Percentiles rank a stretch among this genome's conserved stretches.
phyloP scores from a whole-genome alignment of 2,329 filamentous ascomycete species.

The Apiospora marii region DNA sequence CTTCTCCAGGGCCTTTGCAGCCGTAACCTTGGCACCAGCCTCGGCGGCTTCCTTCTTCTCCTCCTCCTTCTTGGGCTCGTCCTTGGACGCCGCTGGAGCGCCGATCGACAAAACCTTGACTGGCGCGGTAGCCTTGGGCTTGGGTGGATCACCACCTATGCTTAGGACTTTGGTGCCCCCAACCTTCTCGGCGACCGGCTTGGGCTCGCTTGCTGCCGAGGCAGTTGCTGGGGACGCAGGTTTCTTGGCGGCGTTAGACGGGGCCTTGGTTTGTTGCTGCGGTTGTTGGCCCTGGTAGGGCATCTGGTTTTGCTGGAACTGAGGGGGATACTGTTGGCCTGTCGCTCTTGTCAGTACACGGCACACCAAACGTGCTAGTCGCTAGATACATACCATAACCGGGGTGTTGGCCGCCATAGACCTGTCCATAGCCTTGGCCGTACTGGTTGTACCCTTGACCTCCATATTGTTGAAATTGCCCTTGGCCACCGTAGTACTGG shows the following conservation, averaged over 20 bases:
- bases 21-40: constrained; percentile 82
- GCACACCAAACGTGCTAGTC: constrained; percentile 20
- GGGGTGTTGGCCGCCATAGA: constrained; percentile 54
- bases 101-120: constrained; percentile 81
- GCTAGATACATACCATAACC: constrained; percentile 48
- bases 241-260: constrained; percentile 71
- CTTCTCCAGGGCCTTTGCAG: constrained; percentile 91
- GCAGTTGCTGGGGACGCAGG: constrained; percentile 52
- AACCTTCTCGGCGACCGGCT: constrained; percentile 62
- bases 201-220: constrained; percentile 51
- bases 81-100: constrained; percentile 60
- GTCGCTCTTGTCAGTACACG: constrained; percentile 27
- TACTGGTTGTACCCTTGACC: constrained; percentile 60
- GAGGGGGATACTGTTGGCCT: constrained; percentile 62
- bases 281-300: constrained; percentile 35
- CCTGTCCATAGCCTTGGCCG: constrained; percentile 47
- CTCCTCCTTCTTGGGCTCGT: constrained; percentile 60
- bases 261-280: constrained; percentile 43
- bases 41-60: constrained; percentile 47
- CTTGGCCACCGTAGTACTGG: constrained; percentile 62
- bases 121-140: constrained; percentile 55
- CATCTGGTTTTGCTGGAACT: constrained; percentile 56
- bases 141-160: constrained; percentile 62
- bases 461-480: constrained; percentile 62
- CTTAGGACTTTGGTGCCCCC: constrained; percentile 70